Percentiles rank a stretch among this genome's conserved stretches.
Evolutionary conservation across 1,284 basidiomycete genomes (phyloP).

Genomic region (Cystobasidium pallidum): DNA sequence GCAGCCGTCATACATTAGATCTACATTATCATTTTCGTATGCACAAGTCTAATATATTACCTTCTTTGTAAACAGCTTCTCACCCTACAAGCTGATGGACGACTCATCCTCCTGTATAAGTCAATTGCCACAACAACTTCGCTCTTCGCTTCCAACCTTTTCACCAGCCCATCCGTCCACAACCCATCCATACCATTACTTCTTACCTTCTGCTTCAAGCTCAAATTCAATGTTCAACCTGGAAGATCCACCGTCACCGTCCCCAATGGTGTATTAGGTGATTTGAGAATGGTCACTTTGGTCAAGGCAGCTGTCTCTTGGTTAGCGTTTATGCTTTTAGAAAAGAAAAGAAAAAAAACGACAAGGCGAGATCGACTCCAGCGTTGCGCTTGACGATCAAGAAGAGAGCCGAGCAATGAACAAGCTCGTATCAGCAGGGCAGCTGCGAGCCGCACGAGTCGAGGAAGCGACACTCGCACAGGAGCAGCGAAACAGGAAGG

Average conservation of each 20-base stretch:
- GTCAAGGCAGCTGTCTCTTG: slow-evolving; percentile 29
- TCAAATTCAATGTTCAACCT: background rate
- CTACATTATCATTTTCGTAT: background rate
- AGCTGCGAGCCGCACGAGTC: too few species aligned
- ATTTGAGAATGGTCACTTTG: slow-evolving; percentile 18
- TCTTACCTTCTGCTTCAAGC: slow-evolving; percentile 18
- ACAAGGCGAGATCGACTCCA: slow-evolving; percentile 16
- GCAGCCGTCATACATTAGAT: slow-evolving; percentile 1
- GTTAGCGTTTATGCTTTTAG: slow-evolving; percentile 26
- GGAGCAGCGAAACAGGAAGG: too few species aligned
- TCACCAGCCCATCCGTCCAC: slow-evolving; percentile 37
- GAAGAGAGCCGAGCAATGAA: too few species aligned
- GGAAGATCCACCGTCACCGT: slow-evolving; percentile 26
- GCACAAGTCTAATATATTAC: background rate
- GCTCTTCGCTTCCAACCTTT: slow-evolving; percentile 13
- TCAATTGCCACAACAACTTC: slow-evolving; percentile 28
- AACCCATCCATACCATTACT: slow-evolving; percentile 33
- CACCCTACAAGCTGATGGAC: slow-evolving; percentile 34
- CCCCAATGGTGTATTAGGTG: slow-evolving; percentile 34
- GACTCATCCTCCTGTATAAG: slow-evolving; percentile 31
- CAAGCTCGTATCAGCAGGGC: too few species aligned
- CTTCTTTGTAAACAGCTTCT: background rate
- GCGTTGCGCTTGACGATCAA: too few species aligned
- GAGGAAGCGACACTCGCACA: too few species aligned
- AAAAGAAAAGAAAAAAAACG: slow-evolving; percentile 11